Evolutionary conservation across 129 eudicot species (phyloP).

Genomic region (Ambrosia trifida): DNA sequence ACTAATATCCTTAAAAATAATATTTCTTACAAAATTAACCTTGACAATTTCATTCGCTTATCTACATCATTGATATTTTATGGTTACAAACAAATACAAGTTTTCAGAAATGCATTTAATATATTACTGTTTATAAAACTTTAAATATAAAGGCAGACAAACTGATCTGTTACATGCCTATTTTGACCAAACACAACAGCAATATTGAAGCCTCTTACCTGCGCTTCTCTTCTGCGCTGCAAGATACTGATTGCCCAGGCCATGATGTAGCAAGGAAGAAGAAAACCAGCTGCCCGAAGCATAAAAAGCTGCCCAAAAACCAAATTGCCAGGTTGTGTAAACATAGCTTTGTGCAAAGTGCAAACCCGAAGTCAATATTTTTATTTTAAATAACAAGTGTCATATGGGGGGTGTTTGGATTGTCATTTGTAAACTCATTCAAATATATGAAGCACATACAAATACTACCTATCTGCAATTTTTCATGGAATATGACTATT

Average conservation of each 20-base stretch:
- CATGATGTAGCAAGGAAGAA: constrained; percentile 81
- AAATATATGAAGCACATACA: not conserved
- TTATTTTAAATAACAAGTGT: not conserved
- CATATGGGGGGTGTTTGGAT: not conserved
- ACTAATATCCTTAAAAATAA: too few relatives aligned
- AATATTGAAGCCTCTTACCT: constrained; percentile 39
- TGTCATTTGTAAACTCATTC: not conserved
- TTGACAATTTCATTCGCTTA: too few relatives aligned
- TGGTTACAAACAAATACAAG: too few relatives aligned
- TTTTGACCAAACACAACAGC: too few relatives aligned
- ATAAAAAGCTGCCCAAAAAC: constrained; percentile 55
- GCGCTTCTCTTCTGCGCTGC: constrained; percentile 75
- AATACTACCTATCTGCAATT: not conserved
- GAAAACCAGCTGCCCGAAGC: constrained; percentile 81
- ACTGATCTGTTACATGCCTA: too few relatives aligned
- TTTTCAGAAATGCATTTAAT: too few relatives aligned
- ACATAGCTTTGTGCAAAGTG: constrained; percentile 11
- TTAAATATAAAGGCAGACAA: too few relatives aligned
- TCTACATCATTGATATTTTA: too few relatives aligned
- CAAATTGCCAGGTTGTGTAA: constrained; percentile 15
- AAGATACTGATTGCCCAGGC: constrained; percentile 79
- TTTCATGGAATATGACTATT: not conserved
- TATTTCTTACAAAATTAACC: too few relatives aligned
- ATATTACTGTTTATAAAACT: too few relatives aligned
- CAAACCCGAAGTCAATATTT: not conserved